Evolutionary conservation across 75 land plant species (phyloP), one percentile per base, ranked within the genome.

Genomic region (Sequoia sempervirens): DNA sequence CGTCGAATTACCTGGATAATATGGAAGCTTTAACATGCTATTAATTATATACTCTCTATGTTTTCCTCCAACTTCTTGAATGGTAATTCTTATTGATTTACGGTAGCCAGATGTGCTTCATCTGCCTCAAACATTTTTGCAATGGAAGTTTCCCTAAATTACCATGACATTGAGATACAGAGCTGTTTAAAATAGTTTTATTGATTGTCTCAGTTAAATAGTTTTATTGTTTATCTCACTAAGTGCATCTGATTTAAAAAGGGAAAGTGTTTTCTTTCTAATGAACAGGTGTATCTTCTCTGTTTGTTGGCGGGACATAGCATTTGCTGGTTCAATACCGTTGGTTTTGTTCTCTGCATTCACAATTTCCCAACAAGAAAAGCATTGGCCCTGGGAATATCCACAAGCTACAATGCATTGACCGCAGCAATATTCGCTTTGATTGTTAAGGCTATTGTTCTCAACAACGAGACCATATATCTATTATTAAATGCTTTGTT

Each of bases 271-370:
- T 68, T 68, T 8, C 8, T 87, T 75, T 20, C 37, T 61, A 61
- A 47, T 18, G 14, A 28, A 87, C 90, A 90, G 92, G 90, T 90
- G 1, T 88, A 87, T 82, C 53, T 90, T 0, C 38, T 89, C 13
- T 90, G 88, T 81, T 43, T 92, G 58, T 23, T 93, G 52, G 85
- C 90, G 7, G 92, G 95, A 14, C 88, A 86, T 36, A 93, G 92
- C 85, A 88, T 91, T 23, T 89, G 88, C 58, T 93, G 94, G 93
- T 87, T 93, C 83, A 91, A 90, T 86, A 90, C 92, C 0, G 88
- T 90, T 14, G 90, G 88, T 80, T 92, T 83, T 52, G 85, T 92
- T 11, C 73, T 87, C 54, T 93, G 89, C 89, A 90, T 87, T 72
- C 79, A 83, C 56, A 87, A 87, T 80, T 93, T 93, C 81, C 61